phyloP scores from a whole-genome alignment of 2,329 filamentous ascomycete species.

The Botrytis medusae region DNA sequence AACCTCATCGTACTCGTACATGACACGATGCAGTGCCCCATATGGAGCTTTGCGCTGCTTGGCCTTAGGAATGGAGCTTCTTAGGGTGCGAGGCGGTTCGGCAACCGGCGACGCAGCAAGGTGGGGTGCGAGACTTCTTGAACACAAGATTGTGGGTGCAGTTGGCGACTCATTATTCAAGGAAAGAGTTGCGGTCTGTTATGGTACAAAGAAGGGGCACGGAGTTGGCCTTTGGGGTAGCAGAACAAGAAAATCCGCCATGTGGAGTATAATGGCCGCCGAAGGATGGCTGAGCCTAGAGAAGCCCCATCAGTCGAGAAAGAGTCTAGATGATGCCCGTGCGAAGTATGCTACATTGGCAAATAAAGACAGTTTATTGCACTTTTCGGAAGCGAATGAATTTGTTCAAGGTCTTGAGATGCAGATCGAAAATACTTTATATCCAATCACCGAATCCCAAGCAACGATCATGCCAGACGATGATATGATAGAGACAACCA shows the following conservation, averaged over 20 bases:
- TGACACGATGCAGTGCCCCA: constrained; percentile 75
- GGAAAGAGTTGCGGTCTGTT: constrained; percentile 84
- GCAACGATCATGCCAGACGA: constrained; percentile 19
- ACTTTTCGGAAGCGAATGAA: constrained; percentile 51
- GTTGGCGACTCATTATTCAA: constrained; percentile 80
- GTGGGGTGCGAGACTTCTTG: constrained; percentile 80
- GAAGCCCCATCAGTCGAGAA: constrained; percentile 75
- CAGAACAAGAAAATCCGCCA: constrained; percentile 78
- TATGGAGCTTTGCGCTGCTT: constrained; percentile 80
- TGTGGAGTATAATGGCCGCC: constrained; percentile 83
- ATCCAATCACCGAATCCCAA: constrained; percentile 34
- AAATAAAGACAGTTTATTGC: constrained; percentile 51
- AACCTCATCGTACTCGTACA: constrained; percentile 87
- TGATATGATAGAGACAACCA: constrained; percentile 21
- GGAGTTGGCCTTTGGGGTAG: constrained; percentile 68
- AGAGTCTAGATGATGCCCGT: constrained; percentile 70
- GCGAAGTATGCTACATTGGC: constrained; percentile 54
- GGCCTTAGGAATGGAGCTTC: constrained; percentile 73
- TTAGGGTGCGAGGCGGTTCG: constrained; percentile 75
- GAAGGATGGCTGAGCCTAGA: constrained; percentile 79
- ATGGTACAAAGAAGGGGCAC: constrained; percentile 68
- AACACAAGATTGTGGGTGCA: constrained; percentile 70
- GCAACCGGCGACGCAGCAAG: constrained; percentile 82
- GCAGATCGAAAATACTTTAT: constrained; percentile 37
- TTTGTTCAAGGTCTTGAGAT: constrained; percentile 54